Percentiles rank a stretch among this genome's conserved stretches.
phyloP scores from a whole-genome alignment of 257 asterid species.

The Hygrophila difformis region DNA sequence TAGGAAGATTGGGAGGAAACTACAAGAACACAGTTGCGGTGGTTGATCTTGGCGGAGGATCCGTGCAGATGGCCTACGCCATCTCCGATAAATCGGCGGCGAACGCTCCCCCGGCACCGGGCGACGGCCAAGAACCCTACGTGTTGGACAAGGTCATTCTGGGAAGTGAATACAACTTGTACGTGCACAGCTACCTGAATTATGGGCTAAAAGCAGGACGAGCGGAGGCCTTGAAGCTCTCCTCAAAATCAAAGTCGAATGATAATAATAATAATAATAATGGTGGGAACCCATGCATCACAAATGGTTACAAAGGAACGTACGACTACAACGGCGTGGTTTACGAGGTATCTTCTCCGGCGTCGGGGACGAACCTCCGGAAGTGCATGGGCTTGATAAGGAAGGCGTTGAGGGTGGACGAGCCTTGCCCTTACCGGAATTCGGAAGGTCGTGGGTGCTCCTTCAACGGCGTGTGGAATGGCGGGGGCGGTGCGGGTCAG shows the following conservation, averaged over 20 bases:
- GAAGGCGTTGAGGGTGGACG: slow-evolving; percentile 16
- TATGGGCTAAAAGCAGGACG: slow-evolving; percentile 47
- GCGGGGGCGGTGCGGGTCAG: slow-evolving; percentile 55
- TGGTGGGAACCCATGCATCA: slow-evolving; percentile 36
- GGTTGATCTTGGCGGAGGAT: no score
- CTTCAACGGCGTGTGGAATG: slow-evolving; percentile 52
- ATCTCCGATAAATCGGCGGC: no score
- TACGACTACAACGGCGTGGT: slow-evolving; percentile 26
- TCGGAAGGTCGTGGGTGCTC: slow-evolving; percentile 33
- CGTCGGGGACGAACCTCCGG: slow-evolving; percentile 23
- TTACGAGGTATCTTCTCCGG: slow-evolving; percentile 32
- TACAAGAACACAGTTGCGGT: no score
- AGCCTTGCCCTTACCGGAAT: slow-evolving; percentile 29
- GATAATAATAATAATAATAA: no score
- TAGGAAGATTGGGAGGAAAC: no score
- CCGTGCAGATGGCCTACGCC: no score
- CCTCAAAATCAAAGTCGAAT: no score
- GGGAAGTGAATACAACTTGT: no score
- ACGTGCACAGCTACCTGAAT: slow-evolving; percentile 40
- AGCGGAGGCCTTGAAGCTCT: slow-evolving; percentile 26
- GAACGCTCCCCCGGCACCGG: no score
- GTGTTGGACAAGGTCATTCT: no score
- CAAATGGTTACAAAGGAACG: slow-evolving; percentile 32
- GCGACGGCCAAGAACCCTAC: no score
- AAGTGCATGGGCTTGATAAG: slow-evolving; percentile 19